Conservation (phyloP, 257 asterid species). For the Catharanthus roseus region DNA sequence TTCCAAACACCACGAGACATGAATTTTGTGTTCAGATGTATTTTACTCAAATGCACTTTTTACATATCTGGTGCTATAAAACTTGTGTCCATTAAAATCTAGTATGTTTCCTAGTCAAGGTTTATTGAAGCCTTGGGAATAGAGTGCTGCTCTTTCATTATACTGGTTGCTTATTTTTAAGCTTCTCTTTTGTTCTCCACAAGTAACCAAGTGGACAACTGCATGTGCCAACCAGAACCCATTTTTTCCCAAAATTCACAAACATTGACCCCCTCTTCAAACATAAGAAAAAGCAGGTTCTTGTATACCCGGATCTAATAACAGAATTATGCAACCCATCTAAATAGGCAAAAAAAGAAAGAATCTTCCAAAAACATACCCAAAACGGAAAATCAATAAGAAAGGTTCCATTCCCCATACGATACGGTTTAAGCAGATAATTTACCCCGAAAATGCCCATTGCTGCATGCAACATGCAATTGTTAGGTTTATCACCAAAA, state of each 20-base stretch:
- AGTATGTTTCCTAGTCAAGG: neutral
- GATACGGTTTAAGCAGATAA: neutral
- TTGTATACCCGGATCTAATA: neutral
- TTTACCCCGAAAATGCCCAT: neutral
- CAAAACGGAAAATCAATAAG: neutral
- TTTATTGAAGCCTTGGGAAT: neutral
- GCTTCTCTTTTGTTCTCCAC: neutral
- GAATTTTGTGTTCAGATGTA: neutral
- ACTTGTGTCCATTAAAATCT: neutral
- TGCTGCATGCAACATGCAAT: conserved; percentile 16
- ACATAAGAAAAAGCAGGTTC: neutral
- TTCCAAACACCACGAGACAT: neutral
- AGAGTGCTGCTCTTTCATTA: neutral
- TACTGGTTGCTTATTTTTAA: neutral
- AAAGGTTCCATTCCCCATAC: neutral
- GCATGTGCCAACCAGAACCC: neutral
- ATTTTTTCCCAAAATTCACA: neutral
- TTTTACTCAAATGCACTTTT: neutral
- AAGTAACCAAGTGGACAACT: neutral
- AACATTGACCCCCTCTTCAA: neutral
- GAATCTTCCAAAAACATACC: neutral
- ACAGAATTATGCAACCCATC: neutral
- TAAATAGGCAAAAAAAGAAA: neutral
- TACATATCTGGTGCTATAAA: neutral
- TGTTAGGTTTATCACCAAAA: neutral